Base-by-base conservation (phyloP, 1,284 basidiomycete genomes). In the Boletus hoseneyae region DNA sequence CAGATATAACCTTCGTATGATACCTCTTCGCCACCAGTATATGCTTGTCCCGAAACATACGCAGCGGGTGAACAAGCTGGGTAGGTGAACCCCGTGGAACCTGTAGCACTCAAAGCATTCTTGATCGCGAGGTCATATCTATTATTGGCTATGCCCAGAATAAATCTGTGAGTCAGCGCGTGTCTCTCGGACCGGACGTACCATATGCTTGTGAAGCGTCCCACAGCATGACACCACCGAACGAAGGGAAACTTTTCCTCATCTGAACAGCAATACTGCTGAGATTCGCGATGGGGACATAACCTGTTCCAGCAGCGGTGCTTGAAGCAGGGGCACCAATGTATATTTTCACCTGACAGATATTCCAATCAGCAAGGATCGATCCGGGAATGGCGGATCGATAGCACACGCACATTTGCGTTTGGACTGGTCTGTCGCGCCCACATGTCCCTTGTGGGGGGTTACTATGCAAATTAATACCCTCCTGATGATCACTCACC, bases 221-320 rank as follows among this genome's bases (percentile, higher is more conserved):
- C 83, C 83, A 87, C 40, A 87, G 61, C 82, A 85, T 87, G 15
- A 86, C 78, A 25, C 84, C 84, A 15, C 85, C 83, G 53, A 86
- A 87, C 1, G 80, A 83, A 13, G 83, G 80, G 70, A 85, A 87
- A 47, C 74, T 80, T 18, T 77, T 69, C 35, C 80, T 76, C 75
- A 81, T 85, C 53, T 74, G 63, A 18, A 70, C 67, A 16, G 81
- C 74, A 42, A 81, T 80, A 50, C 50, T 73, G 40, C 69, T 73
- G 42, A 87, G 68, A 9, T 74, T 78, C 21, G 54, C 60, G 39
- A 77, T 69, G 35, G 68, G 9, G 32, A 80, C 72, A 58, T 78
- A 84, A 13, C 82, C 83, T 6, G 71, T 70, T 23, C 75, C 59
- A 11, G 75, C 80, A 10, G 79, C 77, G 12, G 73, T 69, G 9